Percentiles rank a stretch among this genome's conserved stretches.
Evolutionary conservation across 2,329 filamentous ascomycete genomes (phyloP).

Genomic region (Aulographum hederae): DNA sequence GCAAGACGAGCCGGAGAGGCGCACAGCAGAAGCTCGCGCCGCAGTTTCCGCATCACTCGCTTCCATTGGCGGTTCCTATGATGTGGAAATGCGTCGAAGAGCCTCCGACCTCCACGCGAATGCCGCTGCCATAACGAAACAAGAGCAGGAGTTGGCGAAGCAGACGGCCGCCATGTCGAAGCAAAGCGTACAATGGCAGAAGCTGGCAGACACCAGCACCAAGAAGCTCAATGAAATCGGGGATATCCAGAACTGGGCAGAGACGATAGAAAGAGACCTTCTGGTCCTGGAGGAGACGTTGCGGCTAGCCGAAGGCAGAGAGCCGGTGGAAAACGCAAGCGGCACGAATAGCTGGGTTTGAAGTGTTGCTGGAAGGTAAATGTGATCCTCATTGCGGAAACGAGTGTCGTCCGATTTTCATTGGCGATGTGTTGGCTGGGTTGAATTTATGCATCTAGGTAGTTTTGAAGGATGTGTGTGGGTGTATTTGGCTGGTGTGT

Average conservation of each 20-base stretch:
- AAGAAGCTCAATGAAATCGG: conserved; percentile 58
- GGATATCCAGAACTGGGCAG: conserved; percentile 74
- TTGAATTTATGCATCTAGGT: too few species aligned
- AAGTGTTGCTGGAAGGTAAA: too few species aligned
- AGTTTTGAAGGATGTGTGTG: too few species aligned
- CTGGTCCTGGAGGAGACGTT: conserved; percentile 22
- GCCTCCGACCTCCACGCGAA: conserved; percentile 54
- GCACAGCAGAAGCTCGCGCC: conserved; percentile 29
- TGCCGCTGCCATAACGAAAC: conserved; percentile 42
- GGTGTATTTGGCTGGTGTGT: too few species aligned
- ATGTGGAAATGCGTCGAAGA: conserved; percentile 48
- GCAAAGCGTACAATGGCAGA: conserved; percentile 47
- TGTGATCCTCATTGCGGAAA: too few species aligned
- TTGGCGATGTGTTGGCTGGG: too few species aligned
- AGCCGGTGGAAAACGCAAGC: conserved; percentile 12
- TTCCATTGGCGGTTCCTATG: conserved; percentile 48
- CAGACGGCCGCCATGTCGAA: conserved; percentile 41
- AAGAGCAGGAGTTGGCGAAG: conserved; percentile 46
- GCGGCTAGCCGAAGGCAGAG: conserved; percentile 16
- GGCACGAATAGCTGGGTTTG: too few species aligned
- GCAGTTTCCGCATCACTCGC: conserved; percentile 30
- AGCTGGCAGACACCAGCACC: conserved; percentile 43
- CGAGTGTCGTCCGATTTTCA: too few species aligned
- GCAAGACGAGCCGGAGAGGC: conserved; percentile 7
- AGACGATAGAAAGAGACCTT: conserved; percentile 43